Evolutionary conservation across 345 rosid species (phyloP), one percentile per base, ranked within the genome.

Genomic region (Eucalyptus pauciflora): DNA sequence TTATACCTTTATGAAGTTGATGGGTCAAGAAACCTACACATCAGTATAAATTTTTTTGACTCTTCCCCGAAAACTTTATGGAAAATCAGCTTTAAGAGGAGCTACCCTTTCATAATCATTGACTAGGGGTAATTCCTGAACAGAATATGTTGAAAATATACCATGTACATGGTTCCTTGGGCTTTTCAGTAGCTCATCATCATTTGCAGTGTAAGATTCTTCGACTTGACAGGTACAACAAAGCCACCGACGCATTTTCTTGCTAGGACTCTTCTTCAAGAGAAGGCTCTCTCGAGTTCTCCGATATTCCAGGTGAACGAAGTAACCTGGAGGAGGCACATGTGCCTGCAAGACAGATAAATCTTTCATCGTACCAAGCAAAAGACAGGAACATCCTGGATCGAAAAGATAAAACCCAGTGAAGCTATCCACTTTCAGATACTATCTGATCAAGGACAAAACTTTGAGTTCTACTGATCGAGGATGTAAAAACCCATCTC

Each of bases 171-270:
- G 13, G 85, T 92, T 88, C 51, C 31, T 90, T 52, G 87, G 91
- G 86, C 54, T 90, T 46, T 88, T 86, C 86, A 86, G 58, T 11
- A 50, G 33, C 88, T 90, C 91, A 4, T 90, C 86, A 49, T 90
- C 89, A 54, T 86, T 58, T 50, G 86, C 22, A 50, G 86, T 11
- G 33, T 85, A 69, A 6, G 92, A 31, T 86, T 93, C 94, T 86
- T 93, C 95, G 2, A 87, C 92, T 60, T 92, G 93, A 87, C 93
- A 91, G 31, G 92, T 87, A 86, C 94, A 93, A 86, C 95, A 93
- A 17, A 93, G 93, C 92, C 92, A 93, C 87, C 93, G 88, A 25
- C 95, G 94, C 95, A 93, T 93, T 91, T 76, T 76, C 85, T 76
- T 76, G 85, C 83, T 92, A 88, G 76, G 86, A 89, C 89, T 92